Percentiles rank a stretch among this genome's conserved stretches.
These are phyloP conservation scores for Tetracladium maxilliforme DNA, from an alignment of 2,329 filamentous ascomycete species.

Conservation along the genomic window DNA sequence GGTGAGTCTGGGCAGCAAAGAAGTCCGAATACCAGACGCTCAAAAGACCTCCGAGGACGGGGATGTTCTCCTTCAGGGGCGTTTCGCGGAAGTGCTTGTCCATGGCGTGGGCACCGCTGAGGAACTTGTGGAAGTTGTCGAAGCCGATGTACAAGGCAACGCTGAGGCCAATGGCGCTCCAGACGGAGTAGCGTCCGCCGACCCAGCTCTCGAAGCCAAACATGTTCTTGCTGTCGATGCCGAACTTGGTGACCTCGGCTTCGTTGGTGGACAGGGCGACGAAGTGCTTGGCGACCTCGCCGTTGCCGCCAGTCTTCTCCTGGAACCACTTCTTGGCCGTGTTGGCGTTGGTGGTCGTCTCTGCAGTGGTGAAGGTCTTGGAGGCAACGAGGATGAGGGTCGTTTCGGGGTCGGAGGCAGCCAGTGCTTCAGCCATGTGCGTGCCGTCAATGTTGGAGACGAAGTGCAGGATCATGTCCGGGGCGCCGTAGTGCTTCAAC, in stretches of 20 bases:
- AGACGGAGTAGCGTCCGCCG: conserved; percentile 94
- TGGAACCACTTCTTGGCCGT: conserved; percentile 96
- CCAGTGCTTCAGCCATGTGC: conserved; percentile 88
- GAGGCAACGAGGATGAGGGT: conserved; percentile 98
- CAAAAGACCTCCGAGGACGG: conserved; percentile 76
- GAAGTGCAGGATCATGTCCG: conserved; percentile 83
- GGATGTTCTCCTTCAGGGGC: conserved; percentile 89
- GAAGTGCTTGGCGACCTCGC: conserved; percentile 95
- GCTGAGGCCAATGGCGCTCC: conserved; percentile 94
- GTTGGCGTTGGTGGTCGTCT: conserved; percentile 95
- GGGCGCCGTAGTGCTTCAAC: conserved; percentile 83
- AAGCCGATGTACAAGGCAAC: conserved; percentile 91
- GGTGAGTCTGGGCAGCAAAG: conserved; percentile 93
- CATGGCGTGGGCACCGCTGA: conserved; percentile 90
- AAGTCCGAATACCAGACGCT: conserved; percentile 99
- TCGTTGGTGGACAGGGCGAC: conserved; percentile 96
- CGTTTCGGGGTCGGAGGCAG: conserved; percentile 82
- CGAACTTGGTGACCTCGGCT: conserved; percentile 91
- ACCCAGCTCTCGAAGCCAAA: conserved; percentile 99
- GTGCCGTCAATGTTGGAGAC: conserved; percentile 99
- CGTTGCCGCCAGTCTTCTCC: conserved; percentile 59
- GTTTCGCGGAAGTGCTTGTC: conserved; percentile 94
- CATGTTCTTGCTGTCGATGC: conserved; percentile 99
- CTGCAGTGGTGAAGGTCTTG: conserved; percentile 98
- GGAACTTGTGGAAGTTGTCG: conserved; percentile 95